phyloP scores from a whole-genome alignment of 1,284 basidiomycete species.

The Vanrija sp. region DNA sequence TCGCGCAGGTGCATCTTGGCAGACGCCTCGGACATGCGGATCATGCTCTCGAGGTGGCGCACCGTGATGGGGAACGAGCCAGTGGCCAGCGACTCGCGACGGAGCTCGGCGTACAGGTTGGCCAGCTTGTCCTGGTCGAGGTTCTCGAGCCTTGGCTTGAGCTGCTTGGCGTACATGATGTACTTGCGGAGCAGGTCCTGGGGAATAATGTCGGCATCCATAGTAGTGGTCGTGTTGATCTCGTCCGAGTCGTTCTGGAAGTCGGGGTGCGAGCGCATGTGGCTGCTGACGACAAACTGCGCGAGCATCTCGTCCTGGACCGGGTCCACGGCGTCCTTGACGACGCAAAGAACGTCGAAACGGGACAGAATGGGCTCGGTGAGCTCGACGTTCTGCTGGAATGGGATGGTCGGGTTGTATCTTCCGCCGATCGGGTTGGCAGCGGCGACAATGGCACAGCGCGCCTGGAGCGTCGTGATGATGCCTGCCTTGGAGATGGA shows the following conservation, averaged over 20 bases:
- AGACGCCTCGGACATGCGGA: constrained; percentile 96
- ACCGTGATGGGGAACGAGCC: constrained; percentile 98
- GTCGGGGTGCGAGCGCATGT: constrained; percentile 87
- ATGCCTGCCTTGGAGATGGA: constrained; percentile 99
- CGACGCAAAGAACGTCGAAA: constrained; percentile 96
- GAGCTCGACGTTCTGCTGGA: constrained; percentile 96
- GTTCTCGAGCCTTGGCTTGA: constrained; percentile 87
- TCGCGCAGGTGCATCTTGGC: constrained; percentile 98
- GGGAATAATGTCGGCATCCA: constrained; percentile 95
- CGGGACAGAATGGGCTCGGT: constrained; percentile 99
- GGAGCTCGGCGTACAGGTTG: constrained; percentile 91
- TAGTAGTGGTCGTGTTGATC: constrained; percentile 77
- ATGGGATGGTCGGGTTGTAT: constrained; percentile 96
- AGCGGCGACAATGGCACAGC: constrained; percentile 95
- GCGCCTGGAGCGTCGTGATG: constrained; percentile 91
- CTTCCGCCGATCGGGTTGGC: constrained; percentile 95
- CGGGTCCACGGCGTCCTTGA: constrained; percentile 95
- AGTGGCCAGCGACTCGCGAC: constrained; percentile 91
- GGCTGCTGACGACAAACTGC: constrained; percentile 93
- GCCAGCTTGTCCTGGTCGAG: constrained; percentile 95
- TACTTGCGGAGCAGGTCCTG: constrained; percentile 98
- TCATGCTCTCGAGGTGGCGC: constrained; percentile 97
- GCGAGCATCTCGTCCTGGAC: constrained; percentile 95
- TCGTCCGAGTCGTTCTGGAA: constrained; percentile 81
- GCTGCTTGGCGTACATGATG: constrained; percentile 95